Percentiles rank a stretch among this genome's conserved stretches.
Conservation (phyloP, 75 land plant species). For the Sequoia sempervirens region DNA sequence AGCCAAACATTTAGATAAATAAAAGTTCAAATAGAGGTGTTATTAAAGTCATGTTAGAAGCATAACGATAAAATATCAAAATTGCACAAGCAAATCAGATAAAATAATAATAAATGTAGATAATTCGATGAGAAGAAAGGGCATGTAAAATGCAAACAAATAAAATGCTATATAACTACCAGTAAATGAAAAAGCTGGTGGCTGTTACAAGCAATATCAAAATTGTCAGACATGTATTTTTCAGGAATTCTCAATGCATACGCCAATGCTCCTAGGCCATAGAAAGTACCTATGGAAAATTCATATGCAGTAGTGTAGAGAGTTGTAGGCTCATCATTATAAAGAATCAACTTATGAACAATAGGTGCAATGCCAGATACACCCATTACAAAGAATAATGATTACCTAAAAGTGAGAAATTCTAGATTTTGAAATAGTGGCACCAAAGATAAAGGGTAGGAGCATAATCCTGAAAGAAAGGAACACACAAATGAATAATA, state of each 20-base stretch:
- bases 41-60: too few relatives aligned
- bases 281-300: conserved; percentile 67
- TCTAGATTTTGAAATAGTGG: conserved; percentile 81
- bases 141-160: too few relatives aligned
- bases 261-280: conserved; percentile 80
- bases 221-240: conserved; percentile 89
- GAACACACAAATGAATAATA: conserved; percentile 96
- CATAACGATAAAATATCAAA: too few relatives aligned
- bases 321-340: too few relatives aligned
- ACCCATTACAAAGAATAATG: too few relatives aligned
- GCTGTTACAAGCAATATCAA: conserved; percentile 93
- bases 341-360: too few relatives aligned
- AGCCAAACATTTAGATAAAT: too few relatives aligned
- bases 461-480: conserved; percentile 61
- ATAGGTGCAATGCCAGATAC: too few relatives aligned
- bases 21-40: too few relatives aligned
- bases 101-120: too few relatives aligned
- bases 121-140: too few relatives aligned
- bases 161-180: conserved; percentile 49
- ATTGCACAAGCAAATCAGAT: too few relatives aligned
- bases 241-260: conserved; percentile 92
- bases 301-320: conserved; percentile 83
- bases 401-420: conserved; percentile 60
- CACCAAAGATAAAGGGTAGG: conserved; percentile 56
- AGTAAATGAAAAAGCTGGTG: conserved; percentile 92